Conservation (phyloP, 768 basidiomycete species). For the Collybia sordida region DNA sequence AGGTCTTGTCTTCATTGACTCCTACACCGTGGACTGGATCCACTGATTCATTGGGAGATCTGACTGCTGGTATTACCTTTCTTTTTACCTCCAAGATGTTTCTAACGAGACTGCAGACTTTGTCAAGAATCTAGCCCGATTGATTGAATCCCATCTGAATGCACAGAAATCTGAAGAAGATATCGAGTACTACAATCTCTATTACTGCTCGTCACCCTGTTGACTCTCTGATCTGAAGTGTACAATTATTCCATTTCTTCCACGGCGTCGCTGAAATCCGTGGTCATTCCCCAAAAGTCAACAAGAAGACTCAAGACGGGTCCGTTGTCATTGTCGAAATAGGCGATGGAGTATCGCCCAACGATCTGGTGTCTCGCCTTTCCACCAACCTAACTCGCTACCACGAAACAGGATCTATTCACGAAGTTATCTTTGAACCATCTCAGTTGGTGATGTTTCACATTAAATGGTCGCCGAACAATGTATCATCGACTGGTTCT, state of each 20-base stretch:
- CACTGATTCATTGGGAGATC: slow-evolving; percentile 18
- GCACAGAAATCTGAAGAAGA: slow-evolving; percentile 34
- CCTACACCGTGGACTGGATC: slow-evolving; percentile 35
- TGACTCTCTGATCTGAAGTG: slow-evolving; percentile 17
- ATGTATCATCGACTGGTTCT: slow-evolving; percentile 10
- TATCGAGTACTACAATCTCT: slow-evolving; percentile 26
- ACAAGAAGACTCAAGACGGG: slow-evolving; percentile 25
- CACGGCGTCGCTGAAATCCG: slow-evolving; percentile 47
- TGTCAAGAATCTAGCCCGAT: slow-evolving; percentile 37
- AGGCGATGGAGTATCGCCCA: slow-evolving; percentile 37
- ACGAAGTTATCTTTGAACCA: slow-evolving; percentile 60
- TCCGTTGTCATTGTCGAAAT: slow-evolving; percentile 54
- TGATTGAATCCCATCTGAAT: slow-evolving; percentile 45
- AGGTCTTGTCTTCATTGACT: slow-evolving; percentile 45
- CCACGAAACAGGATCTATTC: slow-evolving; percentile 30
- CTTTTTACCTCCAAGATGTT: slow-evolving; percentile 1
- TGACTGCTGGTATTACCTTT: slow-evolving; percentile 16
- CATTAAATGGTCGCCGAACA: slow-evolving; percentile 17
- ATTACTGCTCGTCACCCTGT: neutral
- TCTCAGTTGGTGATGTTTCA: slow-evolving; percentile 67
- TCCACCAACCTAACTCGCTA: slow-evolving; percentile 36
- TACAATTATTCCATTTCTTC: slow-evolving; percentile 53
- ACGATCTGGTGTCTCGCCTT: slow-evolving; percentile 63
- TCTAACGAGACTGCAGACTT: slow-evolving; percentile 38
- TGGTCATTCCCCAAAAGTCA: slow-evolving; percentile 17